Percentiles rank a stretch among this genome's conserved stretches.
Evolutionary conservation across 2,329 filamentous ascomycete genomes (phyloP).

Genomic region (Hymenoscyphus scutula): DNA sequence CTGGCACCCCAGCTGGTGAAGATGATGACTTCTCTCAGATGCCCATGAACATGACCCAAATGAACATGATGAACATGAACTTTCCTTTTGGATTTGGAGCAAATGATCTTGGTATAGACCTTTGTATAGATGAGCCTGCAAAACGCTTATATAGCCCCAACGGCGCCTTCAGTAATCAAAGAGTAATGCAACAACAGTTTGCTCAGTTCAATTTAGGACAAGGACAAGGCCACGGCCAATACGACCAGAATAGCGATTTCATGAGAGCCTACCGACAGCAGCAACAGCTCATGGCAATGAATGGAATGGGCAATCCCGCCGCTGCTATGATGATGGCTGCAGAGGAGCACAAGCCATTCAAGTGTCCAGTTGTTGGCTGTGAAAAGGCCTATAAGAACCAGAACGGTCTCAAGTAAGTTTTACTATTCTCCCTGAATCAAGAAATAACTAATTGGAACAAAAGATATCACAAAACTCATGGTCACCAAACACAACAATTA

Average conservation of each 20-base stretch:
- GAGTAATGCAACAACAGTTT: conserved; percentile 64
- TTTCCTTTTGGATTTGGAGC: conserved; percentile 35
- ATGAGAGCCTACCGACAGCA: conserved; percentile 65
- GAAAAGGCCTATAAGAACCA: conserved; percentile 99
- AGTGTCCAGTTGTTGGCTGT: conserved; percentile 95
- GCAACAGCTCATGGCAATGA: conserved; percentile 43
- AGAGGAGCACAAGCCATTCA: conserved; percentile 96
- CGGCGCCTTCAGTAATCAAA: conserved; percentile 64
- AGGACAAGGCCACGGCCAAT: conserved; percentile 54
- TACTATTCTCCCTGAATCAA: background rate
- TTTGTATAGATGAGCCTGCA: conserved; percentile 86
- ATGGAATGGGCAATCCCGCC: conserved; percentile 29
- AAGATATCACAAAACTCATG: conserved; percentile 75
- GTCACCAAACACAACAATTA: conserved; percentile 93
- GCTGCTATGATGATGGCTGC: conserved; percentile 60
- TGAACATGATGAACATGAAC: conserved; percentile 48
- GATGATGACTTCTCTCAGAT: conserved; percentile 70
- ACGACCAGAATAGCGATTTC: conserved; percentile 63
- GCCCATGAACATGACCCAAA: conserved; percentile 58
- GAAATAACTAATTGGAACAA: conserved; percentile 19
- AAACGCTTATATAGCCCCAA: conserved; percentile 90
- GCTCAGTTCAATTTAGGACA: conserved; percentile 73
- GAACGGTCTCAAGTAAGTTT: conserved; percentile 86
- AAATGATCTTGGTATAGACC: conserved; percentile 55
- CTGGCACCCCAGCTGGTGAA: conserved; percentile 70